phyloP scores from a whole-genome alignment of 768 basidiomycete genomes.

The Lentinula detonsa region DNA sequence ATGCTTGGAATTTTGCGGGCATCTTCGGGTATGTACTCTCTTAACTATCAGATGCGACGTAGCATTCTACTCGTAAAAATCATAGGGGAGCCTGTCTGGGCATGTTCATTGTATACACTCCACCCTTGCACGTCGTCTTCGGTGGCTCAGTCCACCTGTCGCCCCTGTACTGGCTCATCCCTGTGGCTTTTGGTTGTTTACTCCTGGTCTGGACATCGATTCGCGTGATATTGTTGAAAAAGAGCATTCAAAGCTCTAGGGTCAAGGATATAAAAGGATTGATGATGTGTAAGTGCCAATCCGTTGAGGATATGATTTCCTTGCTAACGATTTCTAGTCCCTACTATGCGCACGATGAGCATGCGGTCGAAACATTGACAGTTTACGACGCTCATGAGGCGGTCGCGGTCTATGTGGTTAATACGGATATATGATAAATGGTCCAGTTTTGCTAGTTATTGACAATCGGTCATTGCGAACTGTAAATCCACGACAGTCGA shows the following conservation, averaged over 20 bases:
- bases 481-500: slow-evolving; percentile 32
- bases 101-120: slow-evolving; percentile 65
- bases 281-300: slow-evolving; percentile 57
- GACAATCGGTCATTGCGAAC: not conserved
- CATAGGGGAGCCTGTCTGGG: slow-evolving; percentile 48
- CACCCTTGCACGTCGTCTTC: slow-evolving; percentile 64
- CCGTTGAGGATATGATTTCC: slow-evolving; percentile 8
- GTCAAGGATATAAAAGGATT: slow-evolving; percentile 64
- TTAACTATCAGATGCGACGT: not conserved
- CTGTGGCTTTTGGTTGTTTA: slow-evolving; percentile 50
- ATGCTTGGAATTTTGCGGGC: slow-evolving; percentile 60
- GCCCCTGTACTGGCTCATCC: slow-evolving; percentile 66
- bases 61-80: not conserved
- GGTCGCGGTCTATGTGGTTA: not conserved
- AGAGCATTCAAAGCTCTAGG: slow-evolving; percentile 44
- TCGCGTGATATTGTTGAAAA: slow-evolving; percentile 51
- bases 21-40: slow-evolving; percentile 30
- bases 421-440: not conserved
- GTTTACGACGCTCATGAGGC: not conserved
- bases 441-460: not conserved
- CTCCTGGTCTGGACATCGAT: slow-evolving; percentile 54
- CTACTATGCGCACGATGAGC: slow-evolving; percentile 61
- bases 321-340: slow-evolving; percentile 30
- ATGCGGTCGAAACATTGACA: slow-evolving; percentile 36
- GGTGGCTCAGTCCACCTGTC: slow-evolving; percentile 52